Evolutionary conservation across 805 yeast species (phyloP), one percentile per base, ranked within the genome.

Genomic region (Yamadazyma takamatsuzukensis): DNA sequence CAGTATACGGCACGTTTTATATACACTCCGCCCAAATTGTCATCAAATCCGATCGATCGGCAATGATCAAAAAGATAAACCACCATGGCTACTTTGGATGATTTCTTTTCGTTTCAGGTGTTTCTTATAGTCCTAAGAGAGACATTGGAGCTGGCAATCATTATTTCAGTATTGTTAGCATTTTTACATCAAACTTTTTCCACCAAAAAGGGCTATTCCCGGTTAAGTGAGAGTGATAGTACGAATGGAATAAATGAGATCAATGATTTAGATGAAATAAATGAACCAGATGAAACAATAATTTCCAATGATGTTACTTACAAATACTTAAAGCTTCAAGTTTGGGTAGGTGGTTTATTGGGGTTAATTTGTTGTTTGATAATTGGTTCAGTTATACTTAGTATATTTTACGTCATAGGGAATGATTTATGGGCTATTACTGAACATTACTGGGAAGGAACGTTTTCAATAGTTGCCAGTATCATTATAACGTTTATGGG

Each of bases 61-160:
- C n/a, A n/a, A n/a, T n/a, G 38, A 34, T 34, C 25, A 18, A 34
- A 34, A 34, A 34, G 38, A 34, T 34, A 23, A 23, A n/a, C n/a
- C 16, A 16, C 6, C 21, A 39, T 36, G 40, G 40, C 29, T 3
- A 18, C 11, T 6, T 37, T 51, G 8, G 49, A 41, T 28, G 68
- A 74, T 27, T 64, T 68, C 35, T 83, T 83, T 55, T 81, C 87
- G 2, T 74, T 80, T 30, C 87, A 82, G 59, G 78, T 81, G 21
- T 83, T 81, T 51, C 78, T 83, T 52, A 83, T 83, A 32, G 78
- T 82, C 21, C 54, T 83, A 16, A 63, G 93, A 47, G 93, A 83
- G 50, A 79, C 89, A 0, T 51, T 83, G 32, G 93, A 83, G 56
- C 78, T 79, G 51, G 82, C 84, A n/a, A 74, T 83, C 37, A 83